phyloP scores from a whole-genome alignment of 495 filamentous ascomycete genomes.

The Elasticomyces elasticus region DNA sequence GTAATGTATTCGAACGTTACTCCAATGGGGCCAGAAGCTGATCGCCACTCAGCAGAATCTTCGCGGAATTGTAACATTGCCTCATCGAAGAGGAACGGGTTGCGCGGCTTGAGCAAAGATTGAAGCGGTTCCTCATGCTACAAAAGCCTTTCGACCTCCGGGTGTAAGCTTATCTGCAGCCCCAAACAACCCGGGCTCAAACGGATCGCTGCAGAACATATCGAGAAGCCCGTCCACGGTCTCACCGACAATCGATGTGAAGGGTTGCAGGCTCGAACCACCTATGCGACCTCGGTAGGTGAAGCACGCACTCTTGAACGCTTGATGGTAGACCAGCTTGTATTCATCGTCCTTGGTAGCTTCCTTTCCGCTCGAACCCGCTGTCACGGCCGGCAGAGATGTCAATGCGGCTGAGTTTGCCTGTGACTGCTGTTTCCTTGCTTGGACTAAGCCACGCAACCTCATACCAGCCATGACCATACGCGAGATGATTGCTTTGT shows the following conservation, averaged over 20 bases:
- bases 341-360: conserved; percentile 41
- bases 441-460: conserved; percentile 49
- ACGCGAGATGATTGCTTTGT: conserved; percentile 38
- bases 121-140: too few relatives aligned
- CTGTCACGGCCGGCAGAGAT: too few relatives aligned
- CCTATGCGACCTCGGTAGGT: conserved; percentile 43
- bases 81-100: too few relatives aligned
- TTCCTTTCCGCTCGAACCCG: too few relatives aligned
- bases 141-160: conserved; percentile 16
- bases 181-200: conserved; percentile 9
- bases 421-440: conserved; percentile 22
- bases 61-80: too few relatives aligned
- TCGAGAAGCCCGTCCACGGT: conserved; percentile 35
- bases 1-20: too few relatives aligned
- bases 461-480: conserved; percentile 54
- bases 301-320: conserved; percentile 51
- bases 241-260: conserved; percentile 28
- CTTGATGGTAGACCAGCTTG: conserved; percentile 57
- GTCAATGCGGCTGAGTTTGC: not conserved
- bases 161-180: conserved; percentile 11
- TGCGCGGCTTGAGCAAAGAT: too few relatives aligned
- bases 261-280: conserved; percentile 22
- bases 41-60: too few relatives aligned
- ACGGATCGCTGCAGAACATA: conserved; percentile 37
- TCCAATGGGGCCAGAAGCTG: too few relatives aligned